These are phyloP conservation scores for Cercophora scortea DNA, from an alignment of 495 filamentous ascomycete species.

Conservation along the genomic window DNA sequence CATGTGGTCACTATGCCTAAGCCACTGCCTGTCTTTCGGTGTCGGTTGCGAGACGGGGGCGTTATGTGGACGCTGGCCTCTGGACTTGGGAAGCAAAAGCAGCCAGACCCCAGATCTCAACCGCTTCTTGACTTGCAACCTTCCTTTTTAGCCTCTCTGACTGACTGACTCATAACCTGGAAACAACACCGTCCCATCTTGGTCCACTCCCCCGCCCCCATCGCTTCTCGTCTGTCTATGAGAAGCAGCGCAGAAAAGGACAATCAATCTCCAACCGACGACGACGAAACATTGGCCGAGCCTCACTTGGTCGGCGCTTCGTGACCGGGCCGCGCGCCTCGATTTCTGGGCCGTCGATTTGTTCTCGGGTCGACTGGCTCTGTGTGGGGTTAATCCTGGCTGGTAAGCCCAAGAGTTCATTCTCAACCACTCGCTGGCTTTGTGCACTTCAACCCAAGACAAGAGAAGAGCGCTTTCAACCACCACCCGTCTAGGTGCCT, in stretches of 20 bases:
- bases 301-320: not conserved
- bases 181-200: too few species aligned
- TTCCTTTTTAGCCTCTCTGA: too few species aligned
- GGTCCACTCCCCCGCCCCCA: too few species aligned
- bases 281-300: not conserved
- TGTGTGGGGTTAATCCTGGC: not conserved
- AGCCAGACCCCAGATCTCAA: too few species aligned
- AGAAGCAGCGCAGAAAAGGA: too few species aligned
- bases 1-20: too few species aligned
- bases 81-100: too few species aligned
- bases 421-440: not conserved
- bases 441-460: not conserved
- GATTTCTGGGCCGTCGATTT: not conserved
- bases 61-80: too few species aligned
- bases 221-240: not conserved
- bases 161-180: too few species aligned
- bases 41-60: too few species aligned
- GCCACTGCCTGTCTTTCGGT: too few species aligned
- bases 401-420: not conserved
- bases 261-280: not conserved
- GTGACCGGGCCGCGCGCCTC: not conserved
- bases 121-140: too few species aligned
- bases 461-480: not conserved
- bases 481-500: not conserved
- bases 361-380: not conserved